A percentile compares a stretch with the other conserved stretches of the same genome.
Conservation (phyloP, 306 rosid genomes). For the Quercus suber region DNA sequence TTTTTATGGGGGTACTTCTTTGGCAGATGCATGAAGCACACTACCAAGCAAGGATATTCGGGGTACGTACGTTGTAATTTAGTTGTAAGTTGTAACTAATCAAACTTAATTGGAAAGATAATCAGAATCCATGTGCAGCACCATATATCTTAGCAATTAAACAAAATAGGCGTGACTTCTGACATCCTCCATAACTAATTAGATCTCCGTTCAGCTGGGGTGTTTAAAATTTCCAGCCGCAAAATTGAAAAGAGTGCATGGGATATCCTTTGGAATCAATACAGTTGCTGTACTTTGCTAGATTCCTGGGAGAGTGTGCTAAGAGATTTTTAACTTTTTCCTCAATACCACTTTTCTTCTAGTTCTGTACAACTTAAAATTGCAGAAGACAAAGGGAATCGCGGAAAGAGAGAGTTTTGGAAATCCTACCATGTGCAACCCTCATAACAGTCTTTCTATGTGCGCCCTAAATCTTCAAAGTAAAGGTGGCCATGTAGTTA, state of each 20-base stretch:
- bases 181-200: too few species aligned
- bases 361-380: not conserved
- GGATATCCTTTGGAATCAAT: slow-evolving; percentile 10
- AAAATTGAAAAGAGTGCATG: slow-evolving; percentile 3
- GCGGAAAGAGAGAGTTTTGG: not conserved
- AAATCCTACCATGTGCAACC: slow-evolving; percentile 28
- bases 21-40: too few species aligned
- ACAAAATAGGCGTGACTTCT: too few species aligned
- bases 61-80: too few species aligned
- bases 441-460: not conserved
- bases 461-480: too few species aligned
- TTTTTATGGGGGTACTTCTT: too few species aligned
- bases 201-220: not conserved
- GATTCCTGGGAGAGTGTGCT: slow-evolving; percentile 16
- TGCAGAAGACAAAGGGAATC: slow-evolving; percentile 25
- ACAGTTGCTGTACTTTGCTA: not conserved
- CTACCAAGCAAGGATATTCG: too few species aligned
- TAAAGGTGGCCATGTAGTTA: too few species aligned
- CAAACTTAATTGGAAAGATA: too few species aligned
- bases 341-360: not conserved
- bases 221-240: slow-evolving; percentile 2
- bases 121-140: too few species aligned
- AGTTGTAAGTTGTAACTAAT: too few species aligned
- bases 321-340: not conserved
- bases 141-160: too few species aligned